Base-by-base conservation (phyloP, 441 rosid species). In the Erodium trifolium region DNA sequence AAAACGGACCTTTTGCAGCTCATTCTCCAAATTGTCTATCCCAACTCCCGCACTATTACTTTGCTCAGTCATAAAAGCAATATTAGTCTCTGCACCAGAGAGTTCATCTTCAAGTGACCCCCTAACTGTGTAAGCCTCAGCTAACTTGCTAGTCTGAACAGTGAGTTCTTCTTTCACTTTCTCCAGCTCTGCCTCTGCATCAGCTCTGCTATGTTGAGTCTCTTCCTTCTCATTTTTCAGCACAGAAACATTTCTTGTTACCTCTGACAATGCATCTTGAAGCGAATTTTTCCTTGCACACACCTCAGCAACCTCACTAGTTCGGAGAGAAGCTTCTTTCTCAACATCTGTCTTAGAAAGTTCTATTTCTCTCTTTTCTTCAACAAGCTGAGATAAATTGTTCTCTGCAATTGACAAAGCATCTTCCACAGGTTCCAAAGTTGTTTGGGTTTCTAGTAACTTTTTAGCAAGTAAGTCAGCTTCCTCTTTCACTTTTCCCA, bases 221-320 rank as follows among this genome's bases (percentile, higher is more conserved):
- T 85, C 92, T 78, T 89, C 94, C 77, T 84, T 87, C 81, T 85
- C 96, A 77, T 70, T 83, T 67, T 74, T 75, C 64, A 88, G 80
- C 64, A 77, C 76, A 55, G 83, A 79, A 74, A 85, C 77, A 71
- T 81, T 83, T 69, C 66, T 83, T 78, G 85, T 91, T 39, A 91
- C 90, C 69, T 72, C 74, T 60, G 71, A 78, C 75, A 93, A 79
- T 72, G 87, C 88, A 74, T 84, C 84, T 82, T 90, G 94, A 75
- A 89, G 85, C 8, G 91, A 79, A 67, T 77, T 80, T 77, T 69
- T 84, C 72, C 75, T 65, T 63, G 81, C 85, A 72, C 43, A 72
- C 75, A 79, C 86, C 82, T 87, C 95, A 43, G 72, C 79, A 67
- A 82, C 73, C 78, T 85, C 85, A 75, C 75, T 78, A 68, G 82